A percentile compares a stretch with the other conserved stretches of the same genome.
These are phyloP conservation scores for Spizellomyces sp. DNA, from an alignment of 192 early-diverging fungal genomes.

Conservation along the genomic window DNA sequence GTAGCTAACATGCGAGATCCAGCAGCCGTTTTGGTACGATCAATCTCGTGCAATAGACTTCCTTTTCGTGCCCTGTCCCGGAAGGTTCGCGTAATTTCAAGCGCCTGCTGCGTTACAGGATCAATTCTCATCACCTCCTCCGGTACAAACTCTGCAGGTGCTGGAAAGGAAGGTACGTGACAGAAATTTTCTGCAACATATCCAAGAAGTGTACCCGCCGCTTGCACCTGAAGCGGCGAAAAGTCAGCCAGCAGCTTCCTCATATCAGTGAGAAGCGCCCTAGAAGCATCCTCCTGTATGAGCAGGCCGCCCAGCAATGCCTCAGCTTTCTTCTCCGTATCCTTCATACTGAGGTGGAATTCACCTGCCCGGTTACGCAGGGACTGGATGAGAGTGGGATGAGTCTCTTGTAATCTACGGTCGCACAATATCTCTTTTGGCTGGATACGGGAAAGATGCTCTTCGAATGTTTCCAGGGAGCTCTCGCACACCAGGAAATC, in stretches of 20 bases:
- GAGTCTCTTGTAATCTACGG: background rate
- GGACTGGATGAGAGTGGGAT: slow-evolving; percentile 7
- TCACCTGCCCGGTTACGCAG: background rate
- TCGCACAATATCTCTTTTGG: slow-evolving; percentile 81
- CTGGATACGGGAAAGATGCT: slow-evolving; percentile 79
- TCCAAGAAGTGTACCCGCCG: slow-evolving; percentile 61
- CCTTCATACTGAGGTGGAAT: slow-evolving; percentile 9
- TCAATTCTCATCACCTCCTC: slow-evolving; percentile 75
- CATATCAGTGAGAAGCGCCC: background rate
- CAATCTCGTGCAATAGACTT: slow-evolving; percentile 71
- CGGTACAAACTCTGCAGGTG: slow-evolving; percentile 57
- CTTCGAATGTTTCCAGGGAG: slow-evolving; percentile 46
- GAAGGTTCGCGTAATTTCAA: slow-evolving; percentile 73
- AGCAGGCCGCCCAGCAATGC: background rate
- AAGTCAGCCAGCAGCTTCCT: background rate
- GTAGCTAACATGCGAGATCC: slow-evolving; percentile 74
- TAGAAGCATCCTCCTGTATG: background rate
- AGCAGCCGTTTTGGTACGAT: slow-evolving; percentile 77
- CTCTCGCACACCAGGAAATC: slow-evolving; percentile 76
- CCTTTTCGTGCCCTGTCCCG: slow-evolving; percentile 43
- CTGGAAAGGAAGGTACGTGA: slow-evolving; percentile 60
- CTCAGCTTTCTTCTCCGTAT: background rate
- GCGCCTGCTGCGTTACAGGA: slow-evolving; percentile 71
- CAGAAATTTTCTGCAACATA: slow-evolving; percentile 79
- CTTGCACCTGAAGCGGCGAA: slow-evolving; percentile 34